A percentile compares a stretch with the other conserved stretches of the same genome.
phyloP scores from a whole-genome alignment of 2,329 filamentous ascomycete species.

The Microthyrium microscopicum region DNA sequence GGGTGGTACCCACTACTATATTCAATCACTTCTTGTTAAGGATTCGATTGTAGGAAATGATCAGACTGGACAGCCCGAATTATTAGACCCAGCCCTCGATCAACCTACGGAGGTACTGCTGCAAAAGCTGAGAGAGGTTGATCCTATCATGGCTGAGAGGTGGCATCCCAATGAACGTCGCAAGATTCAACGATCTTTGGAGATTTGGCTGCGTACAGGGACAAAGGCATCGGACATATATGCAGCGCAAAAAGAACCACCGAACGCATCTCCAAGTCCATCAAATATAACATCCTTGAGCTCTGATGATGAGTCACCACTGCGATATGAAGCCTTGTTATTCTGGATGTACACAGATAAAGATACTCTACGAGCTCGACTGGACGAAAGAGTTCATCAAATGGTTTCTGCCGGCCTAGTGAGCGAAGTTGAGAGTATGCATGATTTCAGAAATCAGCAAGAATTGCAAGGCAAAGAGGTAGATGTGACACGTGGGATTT shows the following conservation, averaged over 20 bases:
- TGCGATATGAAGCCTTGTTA: conserved; percentile 46
- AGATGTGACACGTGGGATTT: conserved; percentile 71
- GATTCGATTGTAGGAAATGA: conserved; percentile 42
- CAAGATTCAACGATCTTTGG: conserved; percentile 77
- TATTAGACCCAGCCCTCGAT: conserved; percentile 50
- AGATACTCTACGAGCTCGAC: conserved; percentile 48
- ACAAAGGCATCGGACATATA: conserved; percentile 75
- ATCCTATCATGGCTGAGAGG: conserved; percentile 72
- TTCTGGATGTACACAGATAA: conserved; percentile 77
- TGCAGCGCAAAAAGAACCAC: conserved; percentile 42
- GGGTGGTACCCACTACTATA: conserved; percentile 91
- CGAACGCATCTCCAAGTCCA: neutral
- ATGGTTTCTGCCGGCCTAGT: conserved; percentile 58
- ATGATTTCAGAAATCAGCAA: conserved; percentile 28
- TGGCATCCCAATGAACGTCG: conserved; percentile 92
- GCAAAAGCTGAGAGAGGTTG: conserved; percentile 57
- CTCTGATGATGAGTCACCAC: conserved; percentile 1
- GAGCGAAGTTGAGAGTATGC: conserved; percentile 42
- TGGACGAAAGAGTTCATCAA: conserved; percentile 63
- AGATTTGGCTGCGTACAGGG: conserved; percentile 77
- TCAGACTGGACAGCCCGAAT: conserved; percentile 10
- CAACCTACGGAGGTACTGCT: conserved; percentile 56
- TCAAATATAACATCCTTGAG: neutral
- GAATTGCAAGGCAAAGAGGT: conserved; percentile 34
- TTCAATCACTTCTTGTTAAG: conserved; percentile 72